A percentile compares a stretch with the other conserved stretches of the same genome.
phyloP scores from a whole-genome alignment of 2,329 filamentous ascomycete genomes.

The Monosporascus sp. region DNA sequence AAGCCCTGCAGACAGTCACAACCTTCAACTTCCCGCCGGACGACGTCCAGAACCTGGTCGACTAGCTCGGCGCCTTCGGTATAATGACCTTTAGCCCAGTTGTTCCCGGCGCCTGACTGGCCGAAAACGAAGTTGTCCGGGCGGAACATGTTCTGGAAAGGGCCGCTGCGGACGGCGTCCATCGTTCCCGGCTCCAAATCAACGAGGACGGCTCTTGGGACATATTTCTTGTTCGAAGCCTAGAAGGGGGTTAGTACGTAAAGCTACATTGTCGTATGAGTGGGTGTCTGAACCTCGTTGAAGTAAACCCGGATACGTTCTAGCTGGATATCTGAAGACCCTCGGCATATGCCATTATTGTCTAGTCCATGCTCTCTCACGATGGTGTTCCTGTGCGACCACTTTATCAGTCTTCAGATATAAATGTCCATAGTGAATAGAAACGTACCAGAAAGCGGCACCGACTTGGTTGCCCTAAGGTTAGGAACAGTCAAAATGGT shows the following conservation, averaged over 20 bases:
- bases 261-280: not conserved
- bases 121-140: conserved; percentile 99
- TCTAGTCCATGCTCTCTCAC: conserved; percentile 94
- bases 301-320: conserved; percentile 99
- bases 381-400: conserved; percentile 62
- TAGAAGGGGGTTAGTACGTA: conserved; percentile 31
- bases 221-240: conserved; percentile 98
- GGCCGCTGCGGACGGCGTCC: conserved; percentile 97
- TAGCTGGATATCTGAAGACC: conserved; percentile 96
- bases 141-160: conserved; percentile 98
- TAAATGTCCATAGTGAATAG: too few species aligned
- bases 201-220: conserved; percentile 97
- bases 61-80: conserved; percentile 99
- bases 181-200: conserved; percentile 99
- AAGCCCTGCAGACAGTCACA: conserved; percentile 99
- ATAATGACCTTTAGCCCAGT: conserved; percentile 99
- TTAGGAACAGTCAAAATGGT: too few species aligned
- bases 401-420: too few species aligned
- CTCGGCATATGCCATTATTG: conserved; percentile 96
- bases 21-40: conserved; percentile 96
- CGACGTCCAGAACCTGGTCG: conserved; percentile 95
- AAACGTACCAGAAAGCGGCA: conserved; percentile 91
- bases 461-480: conserved; percentile 91
- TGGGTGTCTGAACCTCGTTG: conserved; percentile 52
- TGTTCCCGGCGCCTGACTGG: conserved; percentile 99